phyloP scores from a whole-genome alignment of 352 stramenopile species.

The Phytopythium sindhum region DNA sequence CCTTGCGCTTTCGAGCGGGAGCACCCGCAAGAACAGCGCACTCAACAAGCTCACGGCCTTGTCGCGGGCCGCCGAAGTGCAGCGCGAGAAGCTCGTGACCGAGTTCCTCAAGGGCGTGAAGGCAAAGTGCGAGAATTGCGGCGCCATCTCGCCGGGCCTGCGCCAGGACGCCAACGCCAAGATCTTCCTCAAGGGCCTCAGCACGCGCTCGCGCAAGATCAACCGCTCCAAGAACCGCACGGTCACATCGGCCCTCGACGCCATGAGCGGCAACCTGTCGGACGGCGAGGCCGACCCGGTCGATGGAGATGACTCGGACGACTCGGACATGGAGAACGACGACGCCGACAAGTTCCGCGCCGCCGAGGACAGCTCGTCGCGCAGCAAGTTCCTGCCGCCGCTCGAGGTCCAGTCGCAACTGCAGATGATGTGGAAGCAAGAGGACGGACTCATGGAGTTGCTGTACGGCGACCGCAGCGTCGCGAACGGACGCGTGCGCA shows the following conservation, averaged over 20 bases:
- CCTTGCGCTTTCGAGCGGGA: constrained; percentile 60
- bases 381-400: constrained; percentile 93
- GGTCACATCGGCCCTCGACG: constrained; percentile 79
- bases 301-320: constrained; percentile 53
- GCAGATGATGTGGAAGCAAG: constrained; percentile 93
- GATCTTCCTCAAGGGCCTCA: constrained; percentile 95
- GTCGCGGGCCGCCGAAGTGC: constrained; percentile 63
- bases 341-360: constrained; percentile 33
- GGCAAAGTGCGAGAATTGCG: constrained; percentile 97
- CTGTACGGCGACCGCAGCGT: constrained; percentile 89
- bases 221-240: constrained; percentile 84
- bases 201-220: constrained; percentile 69
- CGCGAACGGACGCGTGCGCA: constrained; percentile 49
- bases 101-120: constrained; percentile 93
- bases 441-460: constrained; percentile 91
- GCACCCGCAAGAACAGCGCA: constrained; percentile 20
- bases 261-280: constrained; percentile 68
- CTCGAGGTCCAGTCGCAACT: constrained; percentile 95
- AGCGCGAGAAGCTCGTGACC: constrained; percentile 70
- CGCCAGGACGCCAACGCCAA: constrained; percentile 97
- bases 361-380: constrained; percentile 61
- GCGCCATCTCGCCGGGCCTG: constrained; percentile 92
- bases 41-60: constrained; percentile 29
- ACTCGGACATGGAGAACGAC: constrained; percentile 75
- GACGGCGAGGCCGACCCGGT: constrained; percentile 36